Percentiles rank a stretch among this genome's conserved stretches.
Conservation (phyloP, 371 early-diverging fungal species). For the Mortierella sp. region DNA sequence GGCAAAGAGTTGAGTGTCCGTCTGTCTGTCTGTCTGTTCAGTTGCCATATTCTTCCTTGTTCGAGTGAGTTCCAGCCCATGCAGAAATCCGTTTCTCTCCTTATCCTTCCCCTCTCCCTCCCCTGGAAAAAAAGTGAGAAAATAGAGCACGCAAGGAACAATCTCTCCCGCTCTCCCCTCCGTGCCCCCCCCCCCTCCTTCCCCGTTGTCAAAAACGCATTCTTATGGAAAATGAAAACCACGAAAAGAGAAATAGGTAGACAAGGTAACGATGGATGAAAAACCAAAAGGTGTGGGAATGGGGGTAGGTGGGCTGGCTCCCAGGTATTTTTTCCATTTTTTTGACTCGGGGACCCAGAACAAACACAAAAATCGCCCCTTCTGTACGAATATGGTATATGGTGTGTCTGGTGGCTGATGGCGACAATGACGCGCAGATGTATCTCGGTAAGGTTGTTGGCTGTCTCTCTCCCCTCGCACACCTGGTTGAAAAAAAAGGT, state of each 20-base stretch:
- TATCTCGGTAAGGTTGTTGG: neutral
- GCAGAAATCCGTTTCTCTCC: neutral
- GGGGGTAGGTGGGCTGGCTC: neutral
- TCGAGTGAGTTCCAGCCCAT: neutral
- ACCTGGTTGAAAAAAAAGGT: neutral
- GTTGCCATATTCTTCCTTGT: neutral
- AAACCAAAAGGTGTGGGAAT: neutral
- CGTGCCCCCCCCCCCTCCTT: neutral
- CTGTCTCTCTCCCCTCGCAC: neutral
- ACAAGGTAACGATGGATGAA: neutral
- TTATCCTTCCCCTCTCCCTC: neutral
- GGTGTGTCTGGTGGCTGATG: neutral
- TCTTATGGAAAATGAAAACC: neutral
- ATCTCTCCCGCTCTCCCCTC: neutral
- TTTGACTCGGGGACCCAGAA: conserved; percentile 14
- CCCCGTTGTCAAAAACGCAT: neutral
- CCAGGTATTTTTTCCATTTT: conserved; percentile 4
- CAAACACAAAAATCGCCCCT: neutral
- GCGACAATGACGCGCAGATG: neutral
- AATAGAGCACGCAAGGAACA: neutral
- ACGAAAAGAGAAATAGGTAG: neutral
- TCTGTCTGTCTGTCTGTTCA: neutral
- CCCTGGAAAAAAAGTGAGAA: neutral
- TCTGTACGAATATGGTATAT: neutral
- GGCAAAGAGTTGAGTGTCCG: neutral